These are phyloP conservation scores for Crucibulum parvulum DNA, from an alignment of 1,284 basidiomycete species.

Conservation along the genomic window DNA sequence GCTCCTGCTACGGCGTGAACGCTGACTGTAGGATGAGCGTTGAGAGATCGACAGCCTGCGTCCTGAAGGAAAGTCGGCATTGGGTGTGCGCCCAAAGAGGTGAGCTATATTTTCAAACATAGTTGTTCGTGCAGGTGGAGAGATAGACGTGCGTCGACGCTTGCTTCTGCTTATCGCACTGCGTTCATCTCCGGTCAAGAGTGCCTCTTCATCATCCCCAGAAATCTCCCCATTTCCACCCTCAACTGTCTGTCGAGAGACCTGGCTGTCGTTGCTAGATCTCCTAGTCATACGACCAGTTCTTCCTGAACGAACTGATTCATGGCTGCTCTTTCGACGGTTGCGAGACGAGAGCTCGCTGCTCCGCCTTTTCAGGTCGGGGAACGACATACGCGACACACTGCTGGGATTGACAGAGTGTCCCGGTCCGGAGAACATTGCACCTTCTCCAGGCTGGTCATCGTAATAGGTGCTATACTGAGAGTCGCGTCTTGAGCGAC, in stretches of 20 bases:
- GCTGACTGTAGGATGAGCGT: conserved; percentile 58
- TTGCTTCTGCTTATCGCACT: conserved; percentile 27
- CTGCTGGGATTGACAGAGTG: conserved; percentile 77
- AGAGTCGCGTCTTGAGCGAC: conserved; percentile 68
- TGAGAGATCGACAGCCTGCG: conserved; percentile 63
- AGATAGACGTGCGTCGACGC: conserved; percentile 37
- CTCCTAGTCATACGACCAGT: conserved; percentile 43
- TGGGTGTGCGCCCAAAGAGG: conserved; percentile 63
- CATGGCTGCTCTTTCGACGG: conserved; percentile 57
- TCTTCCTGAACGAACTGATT: conserved; percentile 39
- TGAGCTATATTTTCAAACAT: conserved; percentile 75
- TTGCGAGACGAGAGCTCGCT: conserved; percentile 55
- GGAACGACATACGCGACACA: conserved; percentile 76
- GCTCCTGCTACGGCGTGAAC: conserved; percentile 55
- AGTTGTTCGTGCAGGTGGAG: conserved; percentile 50
- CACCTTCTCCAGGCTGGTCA: conserved; percentile 61
- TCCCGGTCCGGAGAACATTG: conserved; percentile 81
- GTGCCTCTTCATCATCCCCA: conserved; percentile 29
- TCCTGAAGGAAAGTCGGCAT: conserved; percentile 38
- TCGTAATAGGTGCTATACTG: conserved; percentile 63
- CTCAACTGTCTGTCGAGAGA: conserved; percentile 45
- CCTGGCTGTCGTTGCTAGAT: conserved; percentile 55
- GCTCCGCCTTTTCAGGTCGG: conserved; percentile 62
- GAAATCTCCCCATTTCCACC: conserved; percentile 27
- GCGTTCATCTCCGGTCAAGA: conserved; percentile 26